These are phyloP conservation scores for Excoecaria agallocha DNA, from an alignment of 345 rosid species.

Conservation along the genomic window DNA sequence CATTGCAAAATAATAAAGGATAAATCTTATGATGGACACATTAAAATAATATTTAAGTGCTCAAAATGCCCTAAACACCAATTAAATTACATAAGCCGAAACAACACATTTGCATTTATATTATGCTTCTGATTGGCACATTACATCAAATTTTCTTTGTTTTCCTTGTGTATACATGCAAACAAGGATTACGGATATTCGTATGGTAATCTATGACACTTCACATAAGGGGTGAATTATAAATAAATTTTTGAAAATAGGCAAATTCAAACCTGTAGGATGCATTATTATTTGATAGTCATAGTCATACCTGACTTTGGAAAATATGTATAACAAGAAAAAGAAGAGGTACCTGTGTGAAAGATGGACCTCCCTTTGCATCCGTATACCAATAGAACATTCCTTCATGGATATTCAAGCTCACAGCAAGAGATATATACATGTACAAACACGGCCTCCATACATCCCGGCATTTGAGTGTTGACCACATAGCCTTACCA, in stretches of 20 bases:
- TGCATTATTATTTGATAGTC: too few species aligned
- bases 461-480: slow-evolving; percentile 54
- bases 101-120: too few species aligned
- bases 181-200: too few species aligned
- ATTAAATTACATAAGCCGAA: too few species aligned
- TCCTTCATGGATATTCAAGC: slow-evolving; percentile 70
- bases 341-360: slow-evolving; percentile 41
- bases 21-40: too few species aligned
- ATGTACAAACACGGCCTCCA: slow-evolving; percentile 75
- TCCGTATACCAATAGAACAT: slow-evolving; percentile 89
- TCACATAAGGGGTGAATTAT: not conserved
- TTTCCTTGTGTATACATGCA: too few species aligned
- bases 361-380: slow-evolving; percentile 71
- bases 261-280: not conserved
- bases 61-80: too few species aligned
- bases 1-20: too few species aligned
- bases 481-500: slow-evolving; percentile 56
- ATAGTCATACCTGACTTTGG: not conserved
- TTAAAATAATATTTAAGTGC: too few species aligned
- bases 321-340: not conserved
- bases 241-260: not conserved
- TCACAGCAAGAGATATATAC: slow-evolving; percentile 57
- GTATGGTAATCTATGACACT: not conserved
- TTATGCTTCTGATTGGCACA: too few species aligned
- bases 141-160: too few species aligned